Conservation (phyloP, 768 basidiomycete species). For the Tulasnella calospora region DNA sequence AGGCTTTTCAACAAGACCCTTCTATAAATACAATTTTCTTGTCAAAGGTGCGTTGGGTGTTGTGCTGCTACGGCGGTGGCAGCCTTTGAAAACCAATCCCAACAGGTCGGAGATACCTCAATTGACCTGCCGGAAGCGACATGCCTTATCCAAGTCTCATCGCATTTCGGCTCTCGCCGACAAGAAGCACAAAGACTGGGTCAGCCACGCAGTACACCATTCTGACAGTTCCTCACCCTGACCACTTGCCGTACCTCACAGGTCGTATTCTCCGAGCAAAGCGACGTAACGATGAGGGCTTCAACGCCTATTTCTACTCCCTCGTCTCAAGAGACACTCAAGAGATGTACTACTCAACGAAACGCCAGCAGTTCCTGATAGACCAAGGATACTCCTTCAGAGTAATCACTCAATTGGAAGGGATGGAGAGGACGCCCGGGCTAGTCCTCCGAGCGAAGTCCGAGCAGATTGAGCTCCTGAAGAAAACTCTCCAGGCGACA, state of each 20-base stretch:
- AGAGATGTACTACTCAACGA: constrained; percentile 99
- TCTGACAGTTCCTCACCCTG: constrained; percentile 46
- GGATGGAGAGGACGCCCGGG: constrained; percentile 76
- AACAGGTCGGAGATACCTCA: constrained; percentile 91
- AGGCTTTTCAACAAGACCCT: constrained; percentile 92
- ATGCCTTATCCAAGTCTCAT: constrained; percentile 98
- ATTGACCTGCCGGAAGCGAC: constrained; percentile 99
- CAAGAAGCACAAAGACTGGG: constrained; percentile 91
- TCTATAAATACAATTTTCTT: constrained; percentile 97
- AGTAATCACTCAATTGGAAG: constrained; percentile 96
- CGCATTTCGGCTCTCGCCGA: constrained; percentile 95
- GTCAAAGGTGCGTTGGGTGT: constrained; percentile 63
- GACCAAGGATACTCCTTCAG: constrained; percentile 99
- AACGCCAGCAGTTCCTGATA: constrained; percentile 96
- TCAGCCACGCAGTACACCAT: background rate
- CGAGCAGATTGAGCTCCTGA: constrained; percentile 91
- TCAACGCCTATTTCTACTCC: constrained; percentile 99
- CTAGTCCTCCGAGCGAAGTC: constrained; percentile 87
- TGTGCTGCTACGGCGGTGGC: too few species aligned
- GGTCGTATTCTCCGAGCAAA: constrained; percentile 96
- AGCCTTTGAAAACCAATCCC: too few species aligned
- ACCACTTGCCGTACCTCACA: constrained; percentile 32
- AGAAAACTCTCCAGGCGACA: constrained; percentile 83
- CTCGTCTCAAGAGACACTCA: constrained; percentile 98
- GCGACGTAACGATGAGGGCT: constrained; percentile 96